These are phyloP conservation scores for Daldinia grandis DNA, from an alignment of 495 filamentous ascomycete genomes.

Conservation along the genomic window DNA sequence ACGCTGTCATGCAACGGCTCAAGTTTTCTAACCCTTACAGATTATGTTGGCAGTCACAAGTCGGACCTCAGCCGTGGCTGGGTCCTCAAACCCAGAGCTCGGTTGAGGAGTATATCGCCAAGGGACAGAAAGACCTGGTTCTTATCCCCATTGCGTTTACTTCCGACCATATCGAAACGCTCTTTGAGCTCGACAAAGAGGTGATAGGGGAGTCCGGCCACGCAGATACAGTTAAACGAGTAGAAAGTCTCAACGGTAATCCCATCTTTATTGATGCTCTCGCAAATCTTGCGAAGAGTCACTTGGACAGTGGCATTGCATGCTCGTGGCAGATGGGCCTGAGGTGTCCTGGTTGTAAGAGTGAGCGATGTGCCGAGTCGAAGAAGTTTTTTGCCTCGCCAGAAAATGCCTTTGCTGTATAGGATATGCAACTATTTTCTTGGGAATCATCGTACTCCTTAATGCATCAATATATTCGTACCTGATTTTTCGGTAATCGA, in stretches of 20 bases:
- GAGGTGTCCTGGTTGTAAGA: constrained; percentile 93
- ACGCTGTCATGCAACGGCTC: constrained; percentile 93
- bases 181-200: constrained; percentile 94
- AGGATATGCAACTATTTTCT: background rate
- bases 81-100: constrained; percentile 92
- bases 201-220: constrained; percentile 91
- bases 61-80: constrained; percentile 94
- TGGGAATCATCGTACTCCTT: background rate
- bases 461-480: background rate
- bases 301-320: constrained; percentile 73
- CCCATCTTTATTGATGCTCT: constrained; percentile 91
- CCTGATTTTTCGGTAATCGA: background rate
- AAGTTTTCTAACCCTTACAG: constrained; percentile 88
- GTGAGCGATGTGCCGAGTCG: constrained; percentile 85
- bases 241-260: constrained; percentile 92
- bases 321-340: constrained; percentile 85
- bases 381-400: constrained; percentile 89
- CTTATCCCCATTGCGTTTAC: constrained; percentile 98
- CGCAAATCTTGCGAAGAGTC: constrained; percentile 82
- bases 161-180: constrained; percentile 97
- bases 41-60: constrained; percentile 97
- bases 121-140: constrained; percentile 89
- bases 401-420: constrained; percentile 43
- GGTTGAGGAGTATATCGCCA: constrained; percentile 86
- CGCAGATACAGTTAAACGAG: constrained; percentile 80